phyloP scores from a whole-genome alignment of 139 green algal genomes.

The Haematococcus lacustris region DNA sequence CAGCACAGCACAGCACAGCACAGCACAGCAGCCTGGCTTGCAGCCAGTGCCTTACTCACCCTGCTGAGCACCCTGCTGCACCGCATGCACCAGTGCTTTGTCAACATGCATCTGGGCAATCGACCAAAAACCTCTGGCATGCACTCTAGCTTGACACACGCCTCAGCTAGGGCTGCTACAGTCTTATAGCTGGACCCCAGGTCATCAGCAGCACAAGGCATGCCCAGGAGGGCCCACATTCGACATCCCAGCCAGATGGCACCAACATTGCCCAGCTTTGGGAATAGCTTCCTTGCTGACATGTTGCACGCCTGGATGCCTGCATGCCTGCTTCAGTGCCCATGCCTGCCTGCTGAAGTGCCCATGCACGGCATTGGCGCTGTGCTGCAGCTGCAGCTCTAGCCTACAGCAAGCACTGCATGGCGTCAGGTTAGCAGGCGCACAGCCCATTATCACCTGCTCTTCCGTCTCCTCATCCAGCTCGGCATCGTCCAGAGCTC shows the following conservation, averaged over 20 bases:
- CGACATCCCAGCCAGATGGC: too few relatives aligned
- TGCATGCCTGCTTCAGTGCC: too few relatives aligned
- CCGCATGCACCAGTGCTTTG: neutral
- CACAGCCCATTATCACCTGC: neutral
- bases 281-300: neutral
- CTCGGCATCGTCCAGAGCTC: slow-evolving; percentile 63
- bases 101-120: too few relatives aligned
- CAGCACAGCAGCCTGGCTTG: neutral
- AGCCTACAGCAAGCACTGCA: neutral
- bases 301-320: neutral
- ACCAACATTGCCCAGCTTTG: too few relatives aligned
- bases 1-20: neutral
- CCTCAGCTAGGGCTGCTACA: too few relatives aligned
- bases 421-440: neutral
- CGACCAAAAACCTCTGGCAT: too few relatives aligned
- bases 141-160: too few relatives aligned
- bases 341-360: neutral
- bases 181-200: too few relatives aligned
- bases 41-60: neutral
- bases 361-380: neutral
- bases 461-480: slow-evolving; percentile 43
- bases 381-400: neutral
- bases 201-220: too few relatives aligned
- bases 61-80: neutral
- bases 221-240: too few relatives aligned